Conservation (phyloP, 257 asterid genomes). For the Ligustrum vulgare region DNA sequence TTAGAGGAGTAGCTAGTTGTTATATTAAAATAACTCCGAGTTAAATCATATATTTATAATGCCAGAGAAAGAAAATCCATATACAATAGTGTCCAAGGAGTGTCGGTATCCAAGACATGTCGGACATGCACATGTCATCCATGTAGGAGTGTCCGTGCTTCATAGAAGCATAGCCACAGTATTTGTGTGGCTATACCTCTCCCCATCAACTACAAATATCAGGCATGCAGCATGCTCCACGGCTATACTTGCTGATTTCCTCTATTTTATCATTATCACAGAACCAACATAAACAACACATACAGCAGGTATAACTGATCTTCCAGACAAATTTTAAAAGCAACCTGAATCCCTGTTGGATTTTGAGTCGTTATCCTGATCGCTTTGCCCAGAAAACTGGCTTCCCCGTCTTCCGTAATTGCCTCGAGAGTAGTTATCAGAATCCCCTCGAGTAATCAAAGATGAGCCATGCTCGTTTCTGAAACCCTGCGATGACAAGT, state of each 20-base stretch:
- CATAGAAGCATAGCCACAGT: neutral
- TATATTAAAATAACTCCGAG: neutral
- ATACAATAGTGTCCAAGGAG: neutral
- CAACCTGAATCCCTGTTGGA: slow-evolving; percentile 85
- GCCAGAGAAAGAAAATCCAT: neutral
- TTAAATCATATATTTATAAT: neutral
- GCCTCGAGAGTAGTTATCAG: slow-evolving; percentile 47
- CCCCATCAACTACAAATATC: slow-evolving; percentile 20
- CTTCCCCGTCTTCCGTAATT: slow-evolving; percentile 75
- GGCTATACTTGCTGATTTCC: neutral
- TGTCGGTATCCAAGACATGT: neutral
- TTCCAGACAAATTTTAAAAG: slow-evolving; percentile 16
- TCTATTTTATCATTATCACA: neutral
- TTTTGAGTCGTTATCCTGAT: slow-evolving; percentile 73
- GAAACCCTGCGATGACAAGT: slow-evolving; percentile 50
- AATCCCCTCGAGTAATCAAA: slow-evolving; percentile 73
- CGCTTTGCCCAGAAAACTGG: slow-evolving; percentile 66
- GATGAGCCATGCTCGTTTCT: slow-evolving; percentile 67
- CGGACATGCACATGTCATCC: neutral
- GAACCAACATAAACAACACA: neutral
- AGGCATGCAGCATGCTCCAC: slow-evolving; percentile 1
- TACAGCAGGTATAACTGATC: neutral
- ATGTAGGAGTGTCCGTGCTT: neutral
- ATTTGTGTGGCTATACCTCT: slow-evolving; percentile 1
- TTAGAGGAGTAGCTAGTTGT: no score